Evolutionary conservation across 139 green algal genomes (phyloP).

Genomic region (Pleodorina starrii): DNA sequence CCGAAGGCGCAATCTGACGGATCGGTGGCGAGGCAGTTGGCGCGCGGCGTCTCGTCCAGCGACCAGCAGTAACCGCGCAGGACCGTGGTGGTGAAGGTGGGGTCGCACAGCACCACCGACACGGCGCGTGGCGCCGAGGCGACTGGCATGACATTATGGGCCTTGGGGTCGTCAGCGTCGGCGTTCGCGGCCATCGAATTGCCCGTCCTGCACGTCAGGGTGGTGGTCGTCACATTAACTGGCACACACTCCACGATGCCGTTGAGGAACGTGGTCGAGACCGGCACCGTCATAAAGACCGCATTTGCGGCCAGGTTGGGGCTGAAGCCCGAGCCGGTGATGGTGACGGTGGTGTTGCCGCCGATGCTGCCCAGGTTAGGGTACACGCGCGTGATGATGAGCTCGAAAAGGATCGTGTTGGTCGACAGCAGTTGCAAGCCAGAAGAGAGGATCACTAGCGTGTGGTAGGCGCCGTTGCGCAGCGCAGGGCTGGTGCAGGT

Average conservation of each 20-base stretch:
- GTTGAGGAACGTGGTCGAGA: conserved; percentile 55
- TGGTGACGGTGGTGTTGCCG: conserved; percentile 48
- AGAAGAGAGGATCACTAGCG: conserved; percentile 6
- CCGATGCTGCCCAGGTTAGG: conserved; percentile 52
- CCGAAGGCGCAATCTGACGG: neutral
- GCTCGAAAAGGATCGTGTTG: neutral
- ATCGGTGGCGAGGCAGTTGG: neutral
- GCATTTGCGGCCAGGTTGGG: neutral
- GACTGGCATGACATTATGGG: neutral
- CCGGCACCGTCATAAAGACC: conserved; percentile 49
- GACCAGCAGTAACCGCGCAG: conserved; percentile 29
- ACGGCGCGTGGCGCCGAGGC: conserved; percentile 14
- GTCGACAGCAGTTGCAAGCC: conserved; percentile 37
- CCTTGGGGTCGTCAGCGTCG: conserved; percentile 38
- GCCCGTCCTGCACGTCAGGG: conserved; percentile 26
- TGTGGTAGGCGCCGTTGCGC: conserved; percentile 38
- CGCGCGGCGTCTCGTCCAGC: neutral
- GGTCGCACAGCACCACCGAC: conserved; percentile 40
- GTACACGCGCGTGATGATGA: conserved; percentile 29
- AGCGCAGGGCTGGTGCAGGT: neutral
- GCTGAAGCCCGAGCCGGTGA: conserved; percentile 56
- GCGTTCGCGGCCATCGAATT: conserved; percentile 44
- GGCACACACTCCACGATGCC: conserved; percentile 41
- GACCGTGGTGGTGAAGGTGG: neutral
- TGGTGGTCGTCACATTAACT: neutral